A percentile compares a stretch with the other conserved stretches of the same genome.
phyloP scores from a whole-genome alignment of 148 eudicot species.

The Rhododendron simsii region DNA sequence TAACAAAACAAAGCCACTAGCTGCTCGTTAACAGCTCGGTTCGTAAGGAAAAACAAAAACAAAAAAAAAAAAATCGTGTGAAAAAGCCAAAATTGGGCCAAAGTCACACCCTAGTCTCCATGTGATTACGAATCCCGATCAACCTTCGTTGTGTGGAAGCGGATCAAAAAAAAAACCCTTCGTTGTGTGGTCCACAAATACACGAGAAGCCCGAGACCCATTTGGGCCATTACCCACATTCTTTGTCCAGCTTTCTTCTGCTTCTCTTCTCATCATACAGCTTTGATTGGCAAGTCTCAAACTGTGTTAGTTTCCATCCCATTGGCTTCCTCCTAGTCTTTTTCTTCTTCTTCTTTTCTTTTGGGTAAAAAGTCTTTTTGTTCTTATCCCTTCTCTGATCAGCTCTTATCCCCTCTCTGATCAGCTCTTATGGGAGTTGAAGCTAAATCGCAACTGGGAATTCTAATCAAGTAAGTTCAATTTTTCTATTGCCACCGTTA shows the following conservation, averaged over 20 bases:
- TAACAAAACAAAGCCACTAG: no score
- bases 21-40: no score
- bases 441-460: not conserved
- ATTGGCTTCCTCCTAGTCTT: not conserved
- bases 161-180: not conserved
- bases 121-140: not conserved
- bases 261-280: not conserved
- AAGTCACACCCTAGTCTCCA: no score
- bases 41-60: no score
- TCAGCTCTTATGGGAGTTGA: not conserved
- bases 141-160: not conserved
- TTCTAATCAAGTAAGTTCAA: not conserved
- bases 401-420: not conserved
- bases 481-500: not conserved
- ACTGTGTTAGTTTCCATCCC: not conserved
- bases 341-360: no score
- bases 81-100: not conserved
- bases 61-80: not conserved
- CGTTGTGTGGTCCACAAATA: not conserved
- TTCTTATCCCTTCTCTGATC: no score
- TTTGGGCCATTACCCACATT: not conserved
- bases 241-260: not conserved
- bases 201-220: not conserved
- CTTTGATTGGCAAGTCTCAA: not conserved
- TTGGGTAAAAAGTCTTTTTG: no score